Evolutionary conservation across 192 early-diverging fungal species (phyloP).

Genomic region (Spinellus fusiger): DNA sequence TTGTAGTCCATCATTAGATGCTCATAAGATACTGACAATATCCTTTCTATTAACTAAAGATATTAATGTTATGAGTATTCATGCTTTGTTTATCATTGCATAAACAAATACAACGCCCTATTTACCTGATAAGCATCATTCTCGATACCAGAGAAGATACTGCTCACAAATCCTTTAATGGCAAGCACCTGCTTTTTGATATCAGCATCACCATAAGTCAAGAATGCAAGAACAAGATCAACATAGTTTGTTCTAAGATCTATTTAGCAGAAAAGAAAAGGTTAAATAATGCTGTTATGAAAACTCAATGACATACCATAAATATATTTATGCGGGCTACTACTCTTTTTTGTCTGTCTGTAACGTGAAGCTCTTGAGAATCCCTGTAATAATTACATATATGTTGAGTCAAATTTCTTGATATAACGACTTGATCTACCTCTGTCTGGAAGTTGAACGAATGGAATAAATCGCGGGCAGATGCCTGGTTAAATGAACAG

Average conservation of each 20-base stretch:
- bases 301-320: conserved; percentile 15
- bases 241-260: conserved; percentile 70
- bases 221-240: conserved; percentile 71
- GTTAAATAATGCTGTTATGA: not conserved
- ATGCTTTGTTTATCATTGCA: not conserved
- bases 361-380: conserved; percentile 25
- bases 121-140: conserved; percentile 63
- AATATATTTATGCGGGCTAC: conserved; percentile 16
- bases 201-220: conserved; percentile 58
- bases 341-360: conserved; percentile 18
- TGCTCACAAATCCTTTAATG: conserved; percentile 60
- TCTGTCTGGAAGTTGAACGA: conserved; percentile 72
- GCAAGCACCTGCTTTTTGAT: conserved; percentile 70
- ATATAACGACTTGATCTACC: conserved; percentile 12
- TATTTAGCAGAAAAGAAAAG: conserved; percentile 1
- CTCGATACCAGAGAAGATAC: conserved; percentile 61
- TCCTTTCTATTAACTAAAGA: conserved; percentile 43
- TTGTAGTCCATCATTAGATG: conserved; percentile 60
- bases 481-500: conserved; percentile 46
- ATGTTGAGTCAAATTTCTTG: not conserved
- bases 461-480: conserved; percentile 59
- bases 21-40: conserved; percentile 49
- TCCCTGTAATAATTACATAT: conserved; percentile 7
- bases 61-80: not conserved
- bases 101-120: not conserved